Evolutionary conservation across 2,329 filamentous ascomycete genomes (phyloP).

Genomic region (Decorospora gaudefroyi): DNA sequence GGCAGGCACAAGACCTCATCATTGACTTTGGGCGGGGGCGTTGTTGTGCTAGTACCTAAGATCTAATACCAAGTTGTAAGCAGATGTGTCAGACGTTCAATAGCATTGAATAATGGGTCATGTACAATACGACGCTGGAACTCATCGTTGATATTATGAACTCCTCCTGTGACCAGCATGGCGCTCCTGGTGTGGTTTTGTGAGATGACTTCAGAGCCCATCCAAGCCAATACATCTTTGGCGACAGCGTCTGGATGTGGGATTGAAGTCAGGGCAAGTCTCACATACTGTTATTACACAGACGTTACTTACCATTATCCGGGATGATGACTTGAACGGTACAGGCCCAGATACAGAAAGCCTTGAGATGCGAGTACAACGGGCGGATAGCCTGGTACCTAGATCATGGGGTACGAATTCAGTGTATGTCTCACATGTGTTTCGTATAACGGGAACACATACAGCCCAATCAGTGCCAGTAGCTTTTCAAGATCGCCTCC

Average conservation of each 20-base stretch:
- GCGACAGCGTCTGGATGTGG: slow-evolving; percentile 32
- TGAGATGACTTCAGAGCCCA: slow-evolving; percentile 32
- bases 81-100: too few species aligned
- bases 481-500: slow-evolving; percentile 29
- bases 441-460: too few species aligned
- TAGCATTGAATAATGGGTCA: background rate
- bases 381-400: slow-evolving; percentile 29
- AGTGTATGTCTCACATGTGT: too few species aligned
- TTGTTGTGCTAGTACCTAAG: background rate
- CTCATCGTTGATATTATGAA: slow-evolving; percentile 11
- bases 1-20: slow-evolving; percentile 23
- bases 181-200: slow-evolving; percentile 28
- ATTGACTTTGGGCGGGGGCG: background rate
- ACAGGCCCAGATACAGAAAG: slow-evolving; percentile 23
- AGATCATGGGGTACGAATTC: too few species aligned
- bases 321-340: slow-evolving; percentile 32
- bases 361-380: slow-evolving; percentile 22
- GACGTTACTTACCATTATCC: too few species aligned
- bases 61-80: background rate
- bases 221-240: slow-evolving; percentile 35
- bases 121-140: slow-evolving; percentile 4
- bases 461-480: slow-evolving; percentile 31
- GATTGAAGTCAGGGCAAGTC: too few species aligned
- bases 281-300: too few species aligned
- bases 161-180: slow-evolving; percentile 27